A percentile compares a stretch with the other conserved stretches of the same genome.
Evolutionary conservation across 495 filamentous ascomycete species (phyloP).

Genomic region (Umbilicaria muhlenbergii): DNA sequence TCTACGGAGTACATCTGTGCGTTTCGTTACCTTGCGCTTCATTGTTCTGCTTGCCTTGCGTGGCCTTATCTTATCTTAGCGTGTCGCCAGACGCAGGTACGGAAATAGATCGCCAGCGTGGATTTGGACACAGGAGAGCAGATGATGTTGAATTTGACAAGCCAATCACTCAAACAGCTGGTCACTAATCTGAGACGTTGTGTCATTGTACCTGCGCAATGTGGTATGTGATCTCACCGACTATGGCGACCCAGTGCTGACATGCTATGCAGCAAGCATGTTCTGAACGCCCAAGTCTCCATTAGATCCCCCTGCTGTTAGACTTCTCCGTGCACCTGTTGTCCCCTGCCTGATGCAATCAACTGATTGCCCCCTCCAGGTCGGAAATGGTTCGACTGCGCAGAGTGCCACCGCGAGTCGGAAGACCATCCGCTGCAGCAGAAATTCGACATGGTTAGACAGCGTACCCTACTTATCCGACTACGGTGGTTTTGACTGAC

Average conservation of each 20-base stretch:
- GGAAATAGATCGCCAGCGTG: too few relatives aligned
- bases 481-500: too few relatives aligned
- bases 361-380: constrained; percentile 27
- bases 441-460: constrained; percentile 60
- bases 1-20: too few relatives aligned
- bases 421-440: constrained; percentile 63
- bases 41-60: too few relatives aligned
- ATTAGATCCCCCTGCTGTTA: constrained; percentile 91
- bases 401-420: constrained; percentile 78
- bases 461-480: neutral
- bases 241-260: neutral
- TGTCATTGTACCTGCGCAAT: neutral
- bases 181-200: too few relatives aligned
- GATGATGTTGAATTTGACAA: too few relatives aligned
- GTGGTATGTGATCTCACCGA: constrained; percentile 5
- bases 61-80: too few relatives aligned
- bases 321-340: constrained; percentile 14
- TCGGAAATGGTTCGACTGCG: constrained; percentile 97
- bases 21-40: too few relatives aligned
- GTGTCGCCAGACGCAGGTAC: too few relatives aligned
- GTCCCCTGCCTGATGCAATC: neutral
- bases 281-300: constrained; percentile 93
- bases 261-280: constrained; percentile 56
- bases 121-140: too few relatives aligned
- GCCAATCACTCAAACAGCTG: too few relatives aligned